phyloP scores from a whole-genome alignment of 352 stramenopile genomes.

The Phytophthora idaei region DNA sequence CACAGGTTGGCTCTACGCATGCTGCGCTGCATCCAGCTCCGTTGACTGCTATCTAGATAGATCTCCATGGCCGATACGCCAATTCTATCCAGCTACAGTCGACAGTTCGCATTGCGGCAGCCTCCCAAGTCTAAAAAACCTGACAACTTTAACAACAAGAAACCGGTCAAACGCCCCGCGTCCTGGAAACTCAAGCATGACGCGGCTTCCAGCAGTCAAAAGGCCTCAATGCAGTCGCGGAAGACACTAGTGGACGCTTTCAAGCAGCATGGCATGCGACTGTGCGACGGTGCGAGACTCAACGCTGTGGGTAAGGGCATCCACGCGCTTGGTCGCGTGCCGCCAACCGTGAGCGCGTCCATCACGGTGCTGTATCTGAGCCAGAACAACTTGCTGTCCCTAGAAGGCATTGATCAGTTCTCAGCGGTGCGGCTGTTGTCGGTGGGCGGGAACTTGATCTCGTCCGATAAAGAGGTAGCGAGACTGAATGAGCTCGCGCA shows the following conservation, averaged over 20 bases:
- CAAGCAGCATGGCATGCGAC: constrained; percentile 67
- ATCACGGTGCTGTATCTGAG: constrained; percentile 79
- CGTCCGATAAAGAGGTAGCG: constrained; percentile 47
- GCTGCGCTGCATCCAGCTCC: not conserved
- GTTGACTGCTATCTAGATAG: not conserved
- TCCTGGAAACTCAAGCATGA: constrained; percentile 21
- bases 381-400: constrained; percentile 66
- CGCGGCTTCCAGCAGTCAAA: constrained; percentile 2
- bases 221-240: constrained; percentile 5
- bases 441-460: constrained; percentile 62
- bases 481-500: constrained; percentile 43
- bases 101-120: constrained; percentile 31
- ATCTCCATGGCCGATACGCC: constrained; percentile 5
- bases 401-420: constrained; percentile 75
- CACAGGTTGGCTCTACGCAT: constrained; percentile 10
- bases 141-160: constrained; percentile 29
- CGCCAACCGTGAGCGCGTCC: constrained; percentile 44
- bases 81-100: constrained; percentile 24
- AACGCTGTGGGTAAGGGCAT: constrained; percentile 74
- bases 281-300: constrained; percentile 78
- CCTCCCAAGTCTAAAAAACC: constrained; percentile 11
- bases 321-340: constrained; percentile 52
- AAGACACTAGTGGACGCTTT: constrained; percentile 72
- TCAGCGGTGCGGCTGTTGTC: constrained; percentile 61
- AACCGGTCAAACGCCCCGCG: constrained; percentile 5